Evolutionary conservation across 345 rosid species (phyloP).

Genomic region (Rhodomyrtus tomentosa): DNA sequence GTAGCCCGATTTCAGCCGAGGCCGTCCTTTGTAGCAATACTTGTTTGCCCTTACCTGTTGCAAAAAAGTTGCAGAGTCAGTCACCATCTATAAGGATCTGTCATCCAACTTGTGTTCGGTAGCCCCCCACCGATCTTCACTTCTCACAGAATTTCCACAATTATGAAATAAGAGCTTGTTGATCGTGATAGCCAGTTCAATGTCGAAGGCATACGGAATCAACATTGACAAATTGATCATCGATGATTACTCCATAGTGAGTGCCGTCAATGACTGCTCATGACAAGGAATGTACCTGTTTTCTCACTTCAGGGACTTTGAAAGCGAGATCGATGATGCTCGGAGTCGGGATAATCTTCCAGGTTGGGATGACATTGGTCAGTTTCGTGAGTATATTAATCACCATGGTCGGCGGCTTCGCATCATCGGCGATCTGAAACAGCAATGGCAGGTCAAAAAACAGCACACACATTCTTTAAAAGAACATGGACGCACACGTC

Average conservation of each 20-base stretch:
- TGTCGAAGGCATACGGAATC: not conserved
- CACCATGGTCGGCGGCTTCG: constrained; percentile 41
- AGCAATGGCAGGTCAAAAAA: not conserved
- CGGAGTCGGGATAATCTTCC: constrained; percentile 49
- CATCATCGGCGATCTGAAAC: constrained; percentile 52
- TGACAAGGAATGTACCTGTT: constrained; percentile 27
- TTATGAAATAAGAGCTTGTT: not conserved
- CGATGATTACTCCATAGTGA: not conserved
- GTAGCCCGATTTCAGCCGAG: constrained; percentile 61
- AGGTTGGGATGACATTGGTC: constrained; percentile 40
- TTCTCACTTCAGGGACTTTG: constrained; percentile 45
- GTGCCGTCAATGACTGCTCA: not conserved
- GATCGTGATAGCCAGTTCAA: not conserved
- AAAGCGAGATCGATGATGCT: constrained; percentile 60
- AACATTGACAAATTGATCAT: not conserved
- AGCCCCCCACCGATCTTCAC: not conserved
- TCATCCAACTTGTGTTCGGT: not conserved
- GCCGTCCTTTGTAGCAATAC: constrained; percentile 73
- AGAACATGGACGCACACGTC: not conserved
- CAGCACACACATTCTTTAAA: not conserved
- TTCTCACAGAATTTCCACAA: not conserved
- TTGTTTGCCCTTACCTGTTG: constrained; percentile 47
- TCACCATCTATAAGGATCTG: not conserved
- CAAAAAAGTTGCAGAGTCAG: not conserved
- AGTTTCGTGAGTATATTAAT: constrained; percentile 30